These are phyloP conservation scores for Carallia brachiata DNA, from an alignment of 345 rosid species.

Conservation along the genomic window DNA sequence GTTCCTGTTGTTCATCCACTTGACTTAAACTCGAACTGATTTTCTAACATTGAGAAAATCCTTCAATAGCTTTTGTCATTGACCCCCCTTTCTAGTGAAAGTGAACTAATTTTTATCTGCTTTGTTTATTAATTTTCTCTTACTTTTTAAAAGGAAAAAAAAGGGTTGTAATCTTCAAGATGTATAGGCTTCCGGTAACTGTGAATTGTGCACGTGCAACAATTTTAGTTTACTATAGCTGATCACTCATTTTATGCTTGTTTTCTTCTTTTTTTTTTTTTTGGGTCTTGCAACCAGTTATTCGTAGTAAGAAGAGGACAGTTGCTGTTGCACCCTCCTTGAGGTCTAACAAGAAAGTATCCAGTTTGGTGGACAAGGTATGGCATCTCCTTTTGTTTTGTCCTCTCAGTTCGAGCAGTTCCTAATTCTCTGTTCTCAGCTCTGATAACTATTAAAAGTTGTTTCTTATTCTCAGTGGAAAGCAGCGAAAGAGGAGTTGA, in stretches of 20 bases:
- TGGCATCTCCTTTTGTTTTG: background rate
- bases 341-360: slow-evolving; percentile 90
- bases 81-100: no score
- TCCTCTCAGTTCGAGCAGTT: slow-evolving; percentile 10
- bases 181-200: no score
- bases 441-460: background rate
- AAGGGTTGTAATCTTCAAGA: no score
- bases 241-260: slow-evolving; percentile 10
- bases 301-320: slow-evolving; percentile 72
- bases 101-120: no score
- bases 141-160: no score
- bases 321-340: slow-evolving; percentile 65
- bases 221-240: background rate
- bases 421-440: background rate
- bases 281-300: slow-evolving; percentile 31
- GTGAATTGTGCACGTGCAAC: background rate
- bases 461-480: slow-evolving; percentile 61
- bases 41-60: no score
- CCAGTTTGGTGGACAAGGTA: slow-evolving; percentile 97
- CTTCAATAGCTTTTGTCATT: no score
- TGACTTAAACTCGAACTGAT: no score
- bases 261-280: slow-evolving; percentile 8
- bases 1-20: no score
- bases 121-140: no score
- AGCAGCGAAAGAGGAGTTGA: slow-evolving; percentile 94